These are phyloP conservation scores for Dendrobium catenatum DNA, from an alignment of 106 monocot genomes.

Conservation along the genomic window DNA sequence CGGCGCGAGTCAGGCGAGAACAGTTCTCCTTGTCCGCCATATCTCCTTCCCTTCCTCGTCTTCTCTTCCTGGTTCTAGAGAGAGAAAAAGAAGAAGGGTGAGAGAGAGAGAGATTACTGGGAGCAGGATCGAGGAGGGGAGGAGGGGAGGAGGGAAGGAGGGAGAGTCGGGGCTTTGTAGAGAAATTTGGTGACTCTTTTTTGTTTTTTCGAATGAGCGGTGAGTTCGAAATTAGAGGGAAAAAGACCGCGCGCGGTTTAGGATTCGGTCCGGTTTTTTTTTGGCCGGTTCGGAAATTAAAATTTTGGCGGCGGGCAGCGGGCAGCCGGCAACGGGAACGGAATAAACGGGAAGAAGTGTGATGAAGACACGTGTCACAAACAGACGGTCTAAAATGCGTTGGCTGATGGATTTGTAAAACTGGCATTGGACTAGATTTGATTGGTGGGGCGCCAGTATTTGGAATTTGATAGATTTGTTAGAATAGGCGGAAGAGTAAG, in stretches of 20 bases:
- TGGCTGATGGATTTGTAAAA: no score
- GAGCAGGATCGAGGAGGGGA: not conserved
- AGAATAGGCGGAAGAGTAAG: no score
- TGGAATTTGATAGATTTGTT: no score
- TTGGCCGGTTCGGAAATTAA: not conserved
- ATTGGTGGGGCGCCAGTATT: no score
- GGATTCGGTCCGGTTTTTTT: not conserved
- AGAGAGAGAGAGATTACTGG: not conserved
- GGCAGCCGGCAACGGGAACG: not conserved
- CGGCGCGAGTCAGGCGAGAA: conserved; percentile 31
- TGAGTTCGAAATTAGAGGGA: not conserved
- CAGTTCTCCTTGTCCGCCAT: conserved; percentile 47
- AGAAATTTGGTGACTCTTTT: not conserved
- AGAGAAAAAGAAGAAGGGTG: not conserved
- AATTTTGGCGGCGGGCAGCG: not conserved
- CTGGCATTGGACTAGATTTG: no score
- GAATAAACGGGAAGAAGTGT: not conserved
- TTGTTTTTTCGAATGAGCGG: not conserved
- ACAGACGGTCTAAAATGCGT: no score
- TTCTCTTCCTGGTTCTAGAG: not conserved
- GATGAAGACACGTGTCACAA: no score
- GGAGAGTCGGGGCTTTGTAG: not conserved
- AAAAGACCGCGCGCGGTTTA: not conserved
- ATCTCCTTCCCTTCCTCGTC: not conserved
- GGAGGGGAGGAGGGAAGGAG: not conserved